Percentiles rank a stretch among this genome's conserved stretches.
Conservation (phyloP, 2,329 filamentous ascomycete species). For the Pestalotiopsis sp. region DNA sequence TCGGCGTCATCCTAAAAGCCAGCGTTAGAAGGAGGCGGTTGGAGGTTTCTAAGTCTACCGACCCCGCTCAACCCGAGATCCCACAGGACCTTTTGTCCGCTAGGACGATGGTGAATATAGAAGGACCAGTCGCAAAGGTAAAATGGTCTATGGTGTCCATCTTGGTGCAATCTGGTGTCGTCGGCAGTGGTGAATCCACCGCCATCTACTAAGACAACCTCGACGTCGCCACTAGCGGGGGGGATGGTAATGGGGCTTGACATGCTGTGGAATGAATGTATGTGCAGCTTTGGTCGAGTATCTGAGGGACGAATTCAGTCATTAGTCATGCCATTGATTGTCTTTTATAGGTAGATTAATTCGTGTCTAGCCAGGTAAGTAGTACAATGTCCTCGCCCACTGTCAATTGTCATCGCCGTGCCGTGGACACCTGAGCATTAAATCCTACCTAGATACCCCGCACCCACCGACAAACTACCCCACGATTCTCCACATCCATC, state of each 20-base stretch:
- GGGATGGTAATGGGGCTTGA: neutral
- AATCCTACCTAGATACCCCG: neutral
- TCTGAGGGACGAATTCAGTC: neutral
- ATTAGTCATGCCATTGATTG: neutral
- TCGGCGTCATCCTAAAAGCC: neutral
- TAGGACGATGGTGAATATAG: neutral
- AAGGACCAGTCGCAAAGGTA: conserved; percentile 7
- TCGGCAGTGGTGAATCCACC: conserved; percentile 7
- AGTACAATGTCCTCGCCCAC: neutral
- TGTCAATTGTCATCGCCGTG: neutral
- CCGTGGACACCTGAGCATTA: neutral
- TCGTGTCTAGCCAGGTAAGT: no score
- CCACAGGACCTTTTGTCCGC: neutral
- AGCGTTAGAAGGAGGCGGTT: neutral
- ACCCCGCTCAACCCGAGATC: conserved; percentile 4
- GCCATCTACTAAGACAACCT: conserved; percentile 1
- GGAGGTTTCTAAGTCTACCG: neutral
- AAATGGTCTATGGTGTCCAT: neutral
- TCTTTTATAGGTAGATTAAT: no score
- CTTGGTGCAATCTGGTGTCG: neutral
- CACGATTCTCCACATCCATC: neutral
- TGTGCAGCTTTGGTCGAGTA: neutral
- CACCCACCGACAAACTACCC: neutral
- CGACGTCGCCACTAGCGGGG: neutral
- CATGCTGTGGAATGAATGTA: neutral